A percentile compares a stretch with the other conserved stretches of the same genome.
Evolutionary conservation across 176 grass and related monocot genomes (phyloP).

Genomic region (Zoysia japonica): DNA sequence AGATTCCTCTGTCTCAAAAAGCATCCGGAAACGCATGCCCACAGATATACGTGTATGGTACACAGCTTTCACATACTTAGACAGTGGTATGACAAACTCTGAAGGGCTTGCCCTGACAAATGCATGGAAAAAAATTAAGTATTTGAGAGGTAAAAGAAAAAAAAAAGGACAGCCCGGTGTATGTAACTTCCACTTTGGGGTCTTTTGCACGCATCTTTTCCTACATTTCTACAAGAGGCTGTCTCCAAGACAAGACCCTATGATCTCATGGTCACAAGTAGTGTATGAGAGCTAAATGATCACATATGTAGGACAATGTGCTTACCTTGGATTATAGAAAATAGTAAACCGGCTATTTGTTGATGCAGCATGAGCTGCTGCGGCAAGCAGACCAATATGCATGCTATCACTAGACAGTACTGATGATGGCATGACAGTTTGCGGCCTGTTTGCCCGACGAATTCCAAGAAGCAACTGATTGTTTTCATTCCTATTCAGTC

Average conservation of each 20-base stretch:
- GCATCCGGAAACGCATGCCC: constrained; percentile 97
- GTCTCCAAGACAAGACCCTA: too few relatives aligned
- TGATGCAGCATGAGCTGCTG: constrained; percentile 94
- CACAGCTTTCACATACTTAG: constrained; percentile 87
- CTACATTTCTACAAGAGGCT: too few relatives aligned
- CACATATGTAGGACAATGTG: constrained; percentile 24
- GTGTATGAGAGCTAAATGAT: not conserved
- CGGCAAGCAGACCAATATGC: constrained; percentile 95
- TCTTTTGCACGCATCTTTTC: too few relatives aligned
- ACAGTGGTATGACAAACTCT: constrained; percentile 90
- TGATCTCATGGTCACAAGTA: too few relatives aligned
- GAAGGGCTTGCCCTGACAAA: constrained; percentile 86
- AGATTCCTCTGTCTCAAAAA: constrained; percentile 98
- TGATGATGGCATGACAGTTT: constrained; percentile 93
- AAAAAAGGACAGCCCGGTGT: too few relatives aligned
- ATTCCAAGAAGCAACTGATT: constrained; percentile 94
- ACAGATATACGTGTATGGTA: constrained; percentile 97
- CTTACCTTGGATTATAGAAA: constrained; percentile 97
- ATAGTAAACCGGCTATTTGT: constrained; percentile 98
- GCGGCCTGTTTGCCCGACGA: constrained; percentile 80
- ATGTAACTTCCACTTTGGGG: too few relatives aligned
- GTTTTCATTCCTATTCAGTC: constrained; percentile 78
- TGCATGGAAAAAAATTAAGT: constrained; percentile 13
- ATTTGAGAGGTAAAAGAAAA: constrained; percentile 21
- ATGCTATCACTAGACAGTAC: constrained; percentile 99